Conservation (phyloP, 2,329 filamentous ascomycete genomes). For the Colletotrichum tofieldiae region DNA sequence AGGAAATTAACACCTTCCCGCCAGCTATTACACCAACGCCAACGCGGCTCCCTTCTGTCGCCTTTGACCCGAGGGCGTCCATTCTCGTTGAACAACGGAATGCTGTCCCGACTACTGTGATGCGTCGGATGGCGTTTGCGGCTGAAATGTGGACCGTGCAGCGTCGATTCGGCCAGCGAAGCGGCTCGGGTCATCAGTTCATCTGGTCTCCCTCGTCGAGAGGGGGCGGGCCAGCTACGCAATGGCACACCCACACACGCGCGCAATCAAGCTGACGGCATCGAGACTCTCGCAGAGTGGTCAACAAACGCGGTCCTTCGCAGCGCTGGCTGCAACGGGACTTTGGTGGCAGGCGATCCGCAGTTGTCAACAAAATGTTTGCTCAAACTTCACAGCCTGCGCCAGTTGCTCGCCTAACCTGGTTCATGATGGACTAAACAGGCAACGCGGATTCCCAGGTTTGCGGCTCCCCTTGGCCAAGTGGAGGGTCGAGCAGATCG, state of each 20-base stretch:
- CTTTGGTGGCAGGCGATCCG: constrained; percentile 5
- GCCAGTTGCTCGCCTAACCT: constrained; percentile 13
- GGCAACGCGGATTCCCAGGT: constrained; percentile 23
- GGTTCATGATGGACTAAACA: constrained; percentile 11
- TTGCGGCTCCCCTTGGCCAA: constrained; percentile 25
- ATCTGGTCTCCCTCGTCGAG: constrained; percentile 7
- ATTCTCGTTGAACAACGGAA: constrained; percentile 16
- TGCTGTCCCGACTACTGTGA: constrained; percentile 17
- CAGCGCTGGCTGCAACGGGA: constrained; percentile 17
- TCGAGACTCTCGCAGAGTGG: neutral
- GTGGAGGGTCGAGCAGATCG: constrained; percentile 33
- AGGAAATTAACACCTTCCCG: constrained; percentile 33
- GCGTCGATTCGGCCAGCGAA: constrained; percentile 19
- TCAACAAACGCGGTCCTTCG: constrained; percentile 8
- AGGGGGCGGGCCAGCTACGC: neutral
- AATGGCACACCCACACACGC: constrained; percentile 3
- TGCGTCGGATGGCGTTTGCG: constrained; percentile 40
- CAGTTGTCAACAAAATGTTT: constrained; percentile 8
- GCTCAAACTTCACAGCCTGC: constrained; percentile 9
- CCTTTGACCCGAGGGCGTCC: constrained; percentile 18
- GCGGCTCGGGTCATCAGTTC: constrained; percentile 8
- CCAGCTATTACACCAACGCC: constrained; percentile 6
- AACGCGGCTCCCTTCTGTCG: constrained; percentile 35
- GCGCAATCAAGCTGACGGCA: constrained; percentile 13
- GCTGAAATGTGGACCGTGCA: constrained; percentile 30